Base-by-base conservation (phyloP, 2,329 filamentous ascomycete species). In the Xylariaceae sp. region DNA sequence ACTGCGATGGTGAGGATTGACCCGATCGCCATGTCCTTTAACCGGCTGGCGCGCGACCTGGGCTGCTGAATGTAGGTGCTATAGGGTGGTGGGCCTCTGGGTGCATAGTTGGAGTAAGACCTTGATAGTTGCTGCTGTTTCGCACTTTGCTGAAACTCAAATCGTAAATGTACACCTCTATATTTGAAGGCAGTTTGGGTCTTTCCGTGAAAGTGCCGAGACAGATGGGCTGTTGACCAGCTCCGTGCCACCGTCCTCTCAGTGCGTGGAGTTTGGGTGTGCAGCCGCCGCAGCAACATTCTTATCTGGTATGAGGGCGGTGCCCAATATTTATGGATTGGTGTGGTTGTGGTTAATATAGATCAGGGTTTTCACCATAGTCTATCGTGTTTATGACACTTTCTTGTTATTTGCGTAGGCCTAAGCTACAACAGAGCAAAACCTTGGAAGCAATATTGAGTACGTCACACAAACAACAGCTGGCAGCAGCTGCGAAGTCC, bases 21-120 rank as follows among this genome's bases (percentile, higher is more conserved):
- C 3, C 53, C 53, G 41, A 56, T 47, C 5, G 44, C 47, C 43
- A 60, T 53, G 23, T 56, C 43, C 28, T 49, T 60, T 4, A 56
- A 45, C 29, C 52, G 46, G 31, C 41, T 52, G 34, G 5, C 4
- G 21, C 37, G 43, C 16, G 53, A 31, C 16, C 23, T 49, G 40
- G 47, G 41, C 21, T 41, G 41, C 47, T 43, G 52, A 28, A 21
- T n/a, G 33, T 56, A 41, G 19, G 9, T 4, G 11, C 31, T 31
- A 19, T 49, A 8, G 41, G 41, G 41, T 16, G 29, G 21, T 26
- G 36, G 47, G 19, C 23, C 48, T 24, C 11, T 45, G 37, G 57
- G 57, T 16, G 48, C 37, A 45, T 36, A 60, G 33, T 60, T 60
- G 31, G 53, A 60, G 17, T 56, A 56, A n/a, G 26, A 8, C 23